Base-by-base conservation (phyloP, 2,329 filamentous ascomycete species). In the Zasmidium citrigriseum region DNA sequence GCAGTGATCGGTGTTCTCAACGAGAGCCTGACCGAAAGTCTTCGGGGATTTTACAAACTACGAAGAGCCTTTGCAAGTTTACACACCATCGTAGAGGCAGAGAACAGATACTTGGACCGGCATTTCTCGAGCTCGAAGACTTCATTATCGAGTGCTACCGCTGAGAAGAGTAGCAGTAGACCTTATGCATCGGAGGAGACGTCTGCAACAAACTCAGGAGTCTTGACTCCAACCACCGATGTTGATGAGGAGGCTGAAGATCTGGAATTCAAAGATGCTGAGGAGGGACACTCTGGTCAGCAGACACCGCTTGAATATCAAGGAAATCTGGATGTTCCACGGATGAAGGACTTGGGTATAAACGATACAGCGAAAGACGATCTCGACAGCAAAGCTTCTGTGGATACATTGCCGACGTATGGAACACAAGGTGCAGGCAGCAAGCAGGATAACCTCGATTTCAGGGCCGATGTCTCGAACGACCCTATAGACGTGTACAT, bases 31-130 rank as follows among this genome's bases (percentile, higher is more conserved):
- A 93, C 93, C 0, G 95, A 98, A 73, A 91, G 87, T 16, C 85
- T 98, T 73, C 91, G 89, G 75, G 91, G 91, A 4, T 98, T 98
- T 70, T 96, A 96, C 72, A 96, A 95, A 75, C 76, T 98, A 66
- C 83, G 93, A 61, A 96, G 96, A 72, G 93, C 93, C 0, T 98
- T 90, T 69, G 78, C 91, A 41, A 89, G 91, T 0, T 80, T 99
- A 2, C 89, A 96, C 68, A 82, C 82, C 10, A 90, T 99, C 55
- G 82, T 93, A 70, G 83, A 89, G 60, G 84, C 88, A 29, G 93
- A 96, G 75, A 83, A 83, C 22, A 85, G 82, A 60, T 86, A 82
- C 60, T 68, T 85, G 70, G 59, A 72, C 65, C 61, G 77, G 73
- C 60, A 62, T 25, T 51, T 54, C 21, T 52, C 65, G 16, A 55